A percentile compares a stretch with the other conserved stretches of the same genome.
phyloP scores from a whole-genome alignment of 169 alveolate genomes.

The Plasmodium billcollinsi region DNA sequence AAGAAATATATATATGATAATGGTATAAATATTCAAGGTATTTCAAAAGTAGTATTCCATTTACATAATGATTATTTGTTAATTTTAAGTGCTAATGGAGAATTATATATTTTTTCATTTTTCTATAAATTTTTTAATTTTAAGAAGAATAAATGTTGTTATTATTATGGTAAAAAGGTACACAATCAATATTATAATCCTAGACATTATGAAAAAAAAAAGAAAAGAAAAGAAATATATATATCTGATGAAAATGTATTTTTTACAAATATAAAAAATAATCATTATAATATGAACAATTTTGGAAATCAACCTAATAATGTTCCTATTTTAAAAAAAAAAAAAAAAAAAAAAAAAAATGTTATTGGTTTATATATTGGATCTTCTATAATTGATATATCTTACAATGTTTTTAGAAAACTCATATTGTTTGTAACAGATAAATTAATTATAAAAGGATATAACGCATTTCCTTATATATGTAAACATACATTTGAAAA shows the following conservation, averaged over 20 bases:
- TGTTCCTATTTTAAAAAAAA: neutral
- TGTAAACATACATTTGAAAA: constrained; percentile 66
- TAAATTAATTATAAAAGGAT: constrained; percentile 49
- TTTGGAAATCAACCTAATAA: neutral
- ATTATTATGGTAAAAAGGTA: constrained; percentile 46
- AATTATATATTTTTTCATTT: constrained; percentile 75
- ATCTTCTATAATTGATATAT: constrained; percentile 32
- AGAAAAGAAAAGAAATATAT: neutral
- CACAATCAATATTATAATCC: constrained; percentile 1
- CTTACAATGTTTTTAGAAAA: constrained; percentile 63
- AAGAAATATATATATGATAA: constrained; percentile 7
- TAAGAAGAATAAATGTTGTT: constrained; percentile 39
- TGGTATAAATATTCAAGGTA: constrained; percentile 51
- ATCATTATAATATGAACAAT: neutral
- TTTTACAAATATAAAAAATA: too few relatives aligned
- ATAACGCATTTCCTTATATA: constrained; percentile 57
- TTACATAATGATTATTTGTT: constrained; percentile 67
- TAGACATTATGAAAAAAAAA: neutral
- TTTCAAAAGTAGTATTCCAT: constrained; percentile 52
- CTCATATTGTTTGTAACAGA: constrained; percentile 33
- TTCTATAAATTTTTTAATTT: constrained; percentile 56
- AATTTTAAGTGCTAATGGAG: constrained; percentile 18
- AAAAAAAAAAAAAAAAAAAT: neutral
- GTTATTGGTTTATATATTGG: constrained; percentile 67
- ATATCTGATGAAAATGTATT: too few relatives aligned